Conservation (phyloP, 1,139 yeast species). For the Protomyces gravidus region DNA sequence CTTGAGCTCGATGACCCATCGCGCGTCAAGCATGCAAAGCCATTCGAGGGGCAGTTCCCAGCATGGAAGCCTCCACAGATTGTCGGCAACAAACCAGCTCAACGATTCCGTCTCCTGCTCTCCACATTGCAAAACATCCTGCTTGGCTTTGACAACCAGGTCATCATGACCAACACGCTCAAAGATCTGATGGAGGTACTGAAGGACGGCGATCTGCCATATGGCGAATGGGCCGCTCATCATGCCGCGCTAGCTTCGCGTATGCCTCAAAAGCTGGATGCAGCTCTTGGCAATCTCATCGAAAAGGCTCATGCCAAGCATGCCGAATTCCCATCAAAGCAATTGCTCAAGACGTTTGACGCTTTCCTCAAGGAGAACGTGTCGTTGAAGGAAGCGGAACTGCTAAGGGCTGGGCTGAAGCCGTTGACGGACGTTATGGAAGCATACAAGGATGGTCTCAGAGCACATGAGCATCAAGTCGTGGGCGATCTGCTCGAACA, state of each 20-base stretch:
- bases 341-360: slow-evolving; percentile 57
- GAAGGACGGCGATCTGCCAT: slow-evolving; percentile 78
- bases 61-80: slow-evolving; percentile 77
- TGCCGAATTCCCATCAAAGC: slow-evolving; percentile 92
- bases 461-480: slow-evolving; percentile 75
- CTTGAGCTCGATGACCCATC: slow-evolving; percentile 93
- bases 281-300: slow-evolving; percentile 58
- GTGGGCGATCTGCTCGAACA: slow-evolving; percentile 65
- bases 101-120: slow-evolving; percentile 59
- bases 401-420: slow-evolving; percentile 56
- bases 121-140: slow-evolving; percentile 69
- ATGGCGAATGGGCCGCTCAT: slow-evolving; percentile 82
- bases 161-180: slow-evolving; percentile 78
- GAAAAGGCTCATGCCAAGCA: slow-evolving; percentile 56
- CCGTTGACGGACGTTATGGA: slow-evolving; percentile 71
- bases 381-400: slow-evolving; percentile 49
- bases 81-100: slow-evolving; percentile 78
- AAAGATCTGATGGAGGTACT: slow-evolving; percentile 66
- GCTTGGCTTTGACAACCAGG: slow-evolving; percentile 91
- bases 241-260: slow-evolving; percentile 90
- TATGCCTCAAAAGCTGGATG: slow-evolving; percentile 72
- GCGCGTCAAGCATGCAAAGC: slow-evolving; percentile 92
- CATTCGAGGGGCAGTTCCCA: slow-evolving; percentile 91
- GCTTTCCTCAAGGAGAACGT: slow-evolving; percentile 46
- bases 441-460: slow-evolving; percentile 68